Conservation (phyloP, 2,329 filamentous ascomycete genomes). For the Aspergillus eucalypticola region DNA sequence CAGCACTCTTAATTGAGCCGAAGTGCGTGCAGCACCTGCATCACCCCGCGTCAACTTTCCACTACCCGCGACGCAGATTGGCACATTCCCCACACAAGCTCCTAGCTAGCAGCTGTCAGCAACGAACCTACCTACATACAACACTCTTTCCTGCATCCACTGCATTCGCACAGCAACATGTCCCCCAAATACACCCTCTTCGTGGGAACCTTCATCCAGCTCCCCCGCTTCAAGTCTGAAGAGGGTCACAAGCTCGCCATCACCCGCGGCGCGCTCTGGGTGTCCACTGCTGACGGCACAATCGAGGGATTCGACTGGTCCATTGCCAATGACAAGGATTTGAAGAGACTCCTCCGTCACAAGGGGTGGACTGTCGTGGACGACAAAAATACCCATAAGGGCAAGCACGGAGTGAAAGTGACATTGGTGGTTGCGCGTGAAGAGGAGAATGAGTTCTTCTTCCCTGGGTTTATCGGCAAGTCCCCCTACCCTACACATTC, state of each 20-base stretch:
- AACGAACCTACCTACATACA: background rate
- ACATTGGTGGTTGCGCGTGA: slow-evolving; percentile 41
- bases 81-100: background rate
- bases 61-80: background rate
- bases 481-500: background rate
- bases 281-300: slow-evolving; percentile 33
- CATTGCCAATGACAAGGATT: slow-evolving; percentile 24
- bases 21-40: background rate
- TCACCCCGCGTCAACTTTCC: background rate
- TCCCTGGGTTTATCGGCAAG: slow-evolving; percentile 51
- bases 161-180: slow-evolving; percentile 7
- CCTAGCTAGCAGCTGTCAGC: background rate
- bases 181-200: slow-evolving; percentile 50
- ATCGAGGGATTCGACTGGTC: slow-evolving; percentile 40
- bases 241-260: slow-evolving; percentile 54
- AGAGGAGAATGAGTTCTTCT: slow-evolving; percentile 47
- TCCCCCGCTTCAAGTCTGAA: slow-evolving; percentile 43
- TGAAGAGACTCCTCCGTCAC: slow-evolving; percentile 30
- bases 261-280: slow-evolving; percentile 50
- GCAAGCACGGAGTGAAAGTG: slow-evolving; percentile 29
- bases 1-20: background rate
- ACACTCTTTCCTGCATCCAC: background rate
- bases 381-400: slow-evolving; percentile 8
- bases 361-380: slow-evolving; percentile 33
- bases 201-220: slow-evolving; percentile 62